phyloP scores from a whole-genome alignment of 2,329 filamentous ascomycete species.

The Penicillium sp. region DNA sequence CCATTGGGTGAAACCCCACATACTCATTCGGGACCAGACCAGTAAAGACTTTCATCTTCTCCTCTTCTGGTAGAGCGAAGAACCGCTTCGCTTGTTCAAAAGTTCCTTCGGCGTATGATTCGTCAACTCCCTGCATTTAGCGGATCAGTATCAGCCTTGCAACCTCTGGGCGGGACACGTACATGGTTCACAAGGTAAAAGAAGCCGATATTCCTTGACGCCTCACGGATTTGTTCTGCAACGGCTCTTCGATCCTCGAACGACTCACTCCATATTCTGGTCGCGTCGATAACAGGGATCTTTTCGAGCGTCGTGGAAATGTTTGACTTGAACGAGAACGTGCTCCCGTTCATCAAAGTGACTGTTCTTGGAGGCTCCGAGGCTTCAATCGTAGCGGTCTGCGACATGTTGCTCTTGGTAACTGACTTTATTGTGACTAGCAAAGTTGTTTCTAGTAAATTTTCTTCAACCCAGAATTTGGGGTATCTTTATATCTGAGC shows the following conservation, averaged over 20 bases:
- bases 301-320: not conserved
- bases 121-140: not conserved
- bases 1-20: not conserved
- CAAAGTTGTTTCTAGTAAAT: too few species aligned
- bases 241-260: not conserved
- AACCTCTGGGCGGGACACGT: not conserved
- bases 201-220: conserved; percentile 1
- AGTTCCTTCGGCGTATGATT: not conserved
- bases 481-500: too few species aligned
- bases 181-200: conserved; percentile 3
- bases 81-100: conserved; percentile 4
- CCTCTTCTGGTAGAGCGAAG: conserved; percentile 2
- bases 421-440: too few species aligned
- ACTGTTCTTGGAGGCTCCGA: not conserved
- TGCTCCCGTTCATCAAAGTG: conserved; percentile 1
- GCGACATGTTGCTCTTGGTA: not conserved
- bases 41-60: conserved; percentile 1
- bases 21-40: conserved; percentile 1
- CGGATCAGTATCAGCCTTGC: not conserved
- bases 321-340: conserved; percentile 2
- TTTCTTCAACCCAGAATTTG: too few species aligned
- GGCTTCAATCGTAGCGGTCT: not conserved
- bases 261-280: conserved; percentile 1
- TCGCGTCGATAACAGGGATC: conserved; percentile 1
- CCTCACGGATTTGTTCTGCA: not conserved